phyloP scores from a whole-genome alignment of 1,284 basidiomycete genomes.

The Boletus semigastroideus region DNA sequence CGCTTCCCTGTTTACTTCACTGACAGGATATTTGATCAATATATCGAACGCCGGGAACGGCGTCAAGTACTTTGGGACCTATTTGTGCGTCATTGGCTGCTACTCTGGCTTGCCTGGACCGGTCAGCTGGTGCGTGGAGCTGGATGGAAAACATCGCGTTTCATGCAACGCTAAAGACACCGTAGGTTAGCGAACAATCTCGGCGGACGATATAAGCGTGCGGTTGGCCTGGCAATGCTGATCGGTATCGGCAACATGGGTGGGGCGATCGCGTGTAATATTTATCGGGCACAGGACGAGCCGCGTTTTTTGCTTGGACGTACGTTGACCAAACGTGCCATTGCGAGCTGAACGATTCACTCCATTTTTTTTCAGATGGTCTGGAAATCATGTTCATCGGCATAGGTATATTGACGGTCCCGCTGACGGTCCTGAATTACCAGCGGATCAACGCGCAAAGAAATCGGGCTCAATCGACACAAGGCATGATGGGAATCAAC shows the following conservation, averaged over 20 bases:
- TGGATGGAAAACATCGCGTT: too few species aligned
- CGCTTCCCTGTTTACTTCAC: not conserved
- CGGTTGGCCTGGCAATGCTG: constrained; percentile 1
- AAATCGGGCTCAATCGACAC: not conserved
- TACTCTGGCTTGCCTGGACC: constrained; percentile 3
- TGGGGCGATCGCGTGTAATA: not conserved
- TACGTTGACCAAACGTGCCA: not conserved
- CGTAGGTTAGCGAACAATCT: constrained; percentile 4
- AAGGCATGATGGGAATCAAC: not conserved
- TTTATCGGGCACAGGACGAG: not conserved
- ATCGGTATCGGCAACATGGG: not conserved
- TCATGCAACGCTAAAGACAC: not conserved
- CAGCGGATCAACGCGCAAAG: not conserved
- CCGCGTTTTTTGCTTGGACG: constrained; percentile 2
- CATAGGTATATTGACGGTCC: not conserved
- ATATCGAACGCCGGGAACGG: not conserved
- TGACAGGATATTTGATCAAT: not conserved
- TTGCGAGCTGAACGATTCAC: not conserved
- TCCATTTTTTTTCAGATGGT: not conserved
- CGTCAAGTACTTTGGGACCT: constrained; percentile 8
- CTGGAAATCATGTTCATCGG: constrained; percentile 3
- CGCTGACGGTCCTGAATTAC: not conserved
- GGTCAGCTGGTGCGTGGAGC: constrained; percentile 1
- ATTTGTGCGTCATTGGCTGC: not conserved
- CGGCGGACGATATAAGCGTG: constrained; percentile 1